Evolutionary conservation across 1,284 basidiomycete genomes (phyloP), one percentile per base, ranked within the genome.

Genomic region (Gomphus bonarii): DNA sequence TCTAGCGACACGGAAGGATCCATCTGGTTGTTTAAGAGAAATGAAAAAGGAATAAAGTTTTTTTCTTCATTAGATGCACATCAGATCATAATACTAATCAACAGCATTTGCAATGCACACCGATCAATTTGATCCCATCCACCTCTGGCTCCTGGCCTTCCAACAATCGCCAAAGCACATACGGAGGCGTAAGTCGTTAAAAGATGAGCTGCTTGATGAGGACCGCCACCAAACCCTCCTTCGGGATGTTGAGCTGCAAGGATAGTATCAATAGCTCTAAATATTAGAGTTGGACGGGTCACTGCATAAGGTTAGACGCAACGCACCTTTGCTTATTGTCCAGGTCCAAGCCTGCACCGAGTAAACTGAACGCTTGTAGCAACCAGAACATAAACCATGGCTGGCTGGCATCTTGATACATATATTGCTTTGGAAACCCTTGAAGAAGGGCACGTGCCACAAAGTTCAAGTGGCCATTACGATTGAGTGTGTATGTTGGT

Each of bases 341-440:
- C 1, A 81, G 79, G 73, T 95, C 93, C 43, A 97, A 66, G 0
- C 75, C 82, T 1, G 90, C 83, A 52, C 91, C 89, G 33, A 95
- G 69, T 1, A 84, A 67, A 62, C 86, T 84, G 61, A 95, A 84
- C 35, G 82, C 77, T 64, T 97, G 92, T 1, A 94, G 67, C 0
- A 83, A 85, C 94, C 95, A 97, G 70, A 88, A 97, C 60, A 95
- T 68, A 31, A 97, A 73, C 95, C 94, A 97, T 0, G 93, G 87
- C 64, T 93, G 84, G 62, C 89, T 93, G 0, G 94, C 92, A 68
- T 97, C 94, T 63, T 95, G 85, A 28, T 81, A 82, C n/a, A 74
- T 77, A 66, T 89, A 95, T 52, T 82, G 75, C 6, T 75, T 70
- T 0, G 92, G 90, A 57, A 91, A 86, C 2, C 89, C 88, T 64